These are phyloP conservation scores for Acacia concinna DNA, from an alignment of 331 rosid species.

Conservation along the genomic window DNA sequence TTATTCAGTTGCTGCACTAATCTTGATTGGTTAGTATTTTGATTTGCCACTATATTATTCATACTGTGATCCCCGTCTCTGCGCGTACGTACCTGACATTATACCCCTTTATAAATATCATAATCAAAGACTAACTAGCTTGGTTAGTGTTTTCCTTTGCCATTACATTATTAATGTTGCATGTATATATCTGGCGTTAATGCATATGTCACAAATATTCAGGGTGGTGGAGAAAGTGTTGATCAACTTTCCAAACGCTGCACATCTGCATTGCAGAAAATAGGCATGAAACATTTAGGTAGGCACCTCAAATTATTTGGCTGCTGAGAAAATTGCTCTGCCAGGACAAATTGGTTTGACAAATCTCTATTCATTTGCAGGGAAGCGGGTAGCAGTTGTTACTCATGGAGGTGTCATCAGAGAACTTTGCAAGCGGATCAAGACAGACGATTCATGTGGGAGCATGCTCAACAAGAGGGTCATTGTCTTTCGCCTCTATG, in stretches of 20 bases:
- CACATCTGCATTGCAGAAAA: conserved; percentile 60
- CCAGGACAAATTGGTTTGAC: conserved; percentile 9
- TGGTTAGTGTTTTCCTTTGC: too few species aligned
- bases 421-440: conserved; percentile 50
- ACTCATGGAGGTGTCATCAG: conserved; percentile 81
- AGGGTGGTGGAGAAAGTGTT: conserved; percentile 96
- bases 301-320: not conserved
- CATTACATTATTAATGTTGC: not conserved
- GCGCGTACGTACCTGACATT: conserved; percentile 13
- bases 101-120: not conserved
- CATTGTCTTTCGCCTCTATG: conserved; percentile 63
- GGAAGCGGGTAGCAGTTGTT: conserved; percentile 65
- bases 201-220: conserved; percentile 31
- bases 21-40: not conserved
- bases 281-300: conserved; percentile 78
- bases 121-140: too few species aligned
- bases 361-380: conserved; percentile 40
- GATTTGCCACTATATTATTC: not conserved
- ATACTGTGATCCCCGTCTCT: conserved; percentile 7
- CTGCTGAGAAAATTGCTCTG: not conserved
- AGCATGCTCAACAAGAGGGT: conserved; percentile 68
- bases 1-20: not conserved
- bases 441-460: conserved; percentile 37
- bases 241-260: conserved; percentile 73
- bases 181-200: not conserved